Percentiles rank a stretch among this genome's conserved stretches.
Evolutionary conservation across 306 rosid species (phyloP).

Genomic region (apple (Malus domestica)): DNA sequence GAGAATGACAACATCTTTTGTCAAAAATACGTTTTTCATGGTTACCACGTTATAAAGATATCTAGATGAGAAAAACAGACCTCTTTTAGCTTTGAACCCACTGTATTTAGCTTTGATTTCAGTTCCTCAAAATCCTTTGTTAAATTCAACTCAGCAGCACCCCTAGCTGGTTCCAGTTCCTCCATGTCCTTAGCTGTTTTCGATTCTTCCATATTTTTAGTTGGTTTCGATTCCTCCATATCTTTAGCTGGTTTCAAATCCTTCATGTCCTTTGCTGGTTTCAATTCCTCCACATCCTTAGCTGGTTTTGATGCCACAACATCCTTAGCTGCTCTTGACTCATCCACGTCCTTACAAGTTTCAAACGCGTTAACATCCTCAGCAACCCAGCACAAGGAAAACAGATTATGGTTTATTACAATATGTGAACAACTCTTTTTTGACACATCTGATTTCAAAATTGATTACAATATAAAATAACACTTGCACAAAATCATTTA

Average conservation of each 20-base stretch:
- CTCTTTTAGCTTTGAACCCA: constrained; percentile 71
- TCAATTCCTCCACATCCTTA: constrained; percentile 13
- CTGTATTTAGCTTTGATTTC: constrained; percentile 41
- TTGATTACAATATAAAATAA: neutral
- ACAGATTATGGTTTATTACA: constrained; percentile 1
- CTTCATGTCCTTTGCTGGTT: constrained; percentile 24
- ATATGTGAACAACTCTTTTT: neutral
- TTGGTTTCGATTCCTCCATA: constrained; percentile 22
- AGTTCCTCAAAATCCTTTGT: constrained; percentile 51
- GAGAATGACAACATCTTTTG: neutral
- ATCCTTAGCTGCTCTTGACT: constrained; percentile 25
- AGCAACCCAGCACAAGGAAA: constrained; percentile 31
- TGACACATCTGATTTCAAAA: neutral
- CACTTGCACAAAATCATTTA: too few species aligned
- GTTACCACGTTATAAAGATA: neutral
- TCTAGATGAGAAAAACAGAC: constrained; percentile 37
- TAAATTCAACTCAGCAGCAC: constrained; percentile 23
- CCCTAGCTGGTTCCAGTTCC: constrained; percentile 35
- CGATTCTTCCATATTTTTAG: constrained; percentile 49
- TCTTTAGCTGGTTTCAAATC: constrained; percentile 33
- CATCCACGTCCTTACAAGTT: constrained; percentile 30
- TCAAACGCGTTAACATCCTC: constrained; percentile 47
- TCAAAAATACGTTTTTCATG: neutral
- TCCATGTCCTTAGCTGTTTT: constrained; percentile 38
- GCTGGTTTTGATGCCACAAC: neutral